Evolutionary conservation across 495 filamentous ascomycete species (phyloP).

Genomic region (Jackrogersella multiformis): DNA sequence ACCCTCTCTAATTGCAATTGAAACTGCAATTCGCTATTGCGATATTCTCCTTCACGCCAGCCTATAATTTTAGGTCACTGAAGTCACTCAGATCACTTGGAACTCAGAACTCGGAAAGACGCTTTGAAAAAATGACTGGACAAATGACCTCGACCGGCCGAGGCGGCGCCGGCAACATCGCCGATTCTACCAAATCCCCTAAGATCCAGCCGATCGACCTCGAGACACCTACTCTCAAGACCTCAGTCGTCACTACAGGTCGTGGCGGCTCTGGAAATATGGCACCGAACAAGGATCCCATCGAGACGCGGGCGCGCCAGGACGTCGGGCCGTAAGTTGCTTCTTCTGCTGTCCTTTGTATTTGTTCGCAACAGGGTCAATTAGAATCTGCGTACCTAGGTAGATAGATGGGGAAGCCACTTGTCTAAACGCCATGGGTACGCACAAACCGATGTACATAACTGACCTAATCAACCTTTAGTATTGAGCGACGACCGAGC

Average conservation of each 20-base stretch:
- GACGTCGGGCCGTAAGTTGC: slow-evolving; percentile 72
- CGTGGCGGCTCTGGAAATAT: slow-evolving; percentile 75
- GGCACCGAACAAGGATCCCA: slow-evolving; percentile 70
- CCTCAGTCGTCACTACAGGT: slow-evolving; percentile 81
- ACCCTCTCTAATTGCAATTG: too few species aligned
- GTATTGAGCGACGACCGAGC: slow-evolving; percentile 52
- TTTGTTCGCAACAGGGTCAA: too few species aligned
- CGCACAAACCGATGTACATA: too few species aligned
- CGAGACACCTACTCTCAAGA: slow-evolving; percentile 84
- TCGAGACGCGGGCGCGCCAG: slow-evolving; percentile 78
- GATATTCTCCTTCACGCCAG: too few species aligned
- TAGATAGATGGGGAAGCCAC: too few species aligned
- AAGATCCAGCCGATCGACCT: slow-evolving; percentile 67
- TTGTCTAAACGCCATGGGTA: too few species aligned
- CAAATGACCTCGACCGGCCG: slow-evolving; percentile 58
- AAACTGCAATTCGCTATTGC: background rate
- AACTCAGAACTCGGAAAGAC: background rate
- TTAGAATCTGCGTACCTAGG: too few species aligned
- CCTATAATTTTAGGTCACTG: too few species aligned
- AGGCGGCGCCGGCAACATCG: slow-evolving; percentile 78
- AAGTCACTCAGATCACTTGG: too few species aligned
- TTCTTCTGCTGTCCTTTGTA: background rate
- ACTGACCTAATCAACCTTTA: slow-evolving; percentile 30
- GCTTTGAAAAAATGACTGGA: slow-evolving; percentile 42
- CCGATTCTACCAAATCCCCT: slow-evolving; percentile 61